Base-by-base conservation (phyloP, 164 flowering plant genomes). In the Umbellularia californica region DNA sequence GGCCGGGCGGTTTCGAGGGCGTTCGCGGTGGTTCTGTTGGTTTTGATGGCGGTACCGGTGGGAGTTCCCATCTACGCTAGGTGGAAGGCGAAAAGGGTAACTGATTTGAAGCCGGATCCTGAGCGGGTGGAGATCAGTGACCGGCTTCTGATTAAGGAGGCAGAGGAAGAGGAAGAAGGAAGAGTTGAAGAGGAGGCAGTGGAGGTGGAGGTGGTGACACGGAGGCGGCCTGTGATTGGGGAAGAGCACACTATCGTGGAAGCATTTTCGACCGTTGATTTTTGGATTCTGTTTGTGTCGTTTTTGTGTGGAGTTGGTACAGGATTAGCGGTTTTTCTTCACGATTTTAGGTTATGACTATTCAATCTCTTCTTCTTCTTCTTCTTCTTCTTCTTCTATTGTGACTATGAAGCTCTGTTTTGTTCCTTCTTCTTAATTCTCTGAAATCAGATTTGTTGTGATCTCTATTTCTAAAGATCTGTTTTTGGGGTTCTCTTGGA, bases 241-340 rank as follows among this genome's bases (percentile, higher is more conserved):
- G 98, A 92, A 70, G 98, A 94, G 27, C 97, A 91, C 76, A 89
- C 98, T 63, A 86, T 94, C 1, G 0, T 82, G 4, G 90, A 94
- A 78, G 92, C 93, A 13, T 0, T 90, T 63, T 51, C 15, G 81
- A 89, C 90, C 4, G 17, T 86, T 25, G 97, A 94, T 77, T 94
- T 92, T 70, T 94, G 97, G 98, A 68, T 94, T 1, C 66, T 92
- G 80, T 94, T 94, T 68, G 80, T 83, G 13, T 90, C 97, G 68
- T 94, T 94, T 79, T 81, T 94, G 13, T 92, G 94, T 30, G 97
- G 98, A 6, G 98, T 94, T 14, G 97, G 98, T 3, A 91, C 98
- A 1, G 98, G 98, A 10, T 72, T 94, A 84, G 85, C 96, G 0
- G 98, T 92, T 72, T n/a, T n/a, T n/a, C n/a, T n/a, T n/a, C n/a